Evolutionary conservation across 805 yeast genomes (phyloP), one percentile per base, ranked within the genome.

Genomic region (Barnettozyma sucrosica): DNA sequence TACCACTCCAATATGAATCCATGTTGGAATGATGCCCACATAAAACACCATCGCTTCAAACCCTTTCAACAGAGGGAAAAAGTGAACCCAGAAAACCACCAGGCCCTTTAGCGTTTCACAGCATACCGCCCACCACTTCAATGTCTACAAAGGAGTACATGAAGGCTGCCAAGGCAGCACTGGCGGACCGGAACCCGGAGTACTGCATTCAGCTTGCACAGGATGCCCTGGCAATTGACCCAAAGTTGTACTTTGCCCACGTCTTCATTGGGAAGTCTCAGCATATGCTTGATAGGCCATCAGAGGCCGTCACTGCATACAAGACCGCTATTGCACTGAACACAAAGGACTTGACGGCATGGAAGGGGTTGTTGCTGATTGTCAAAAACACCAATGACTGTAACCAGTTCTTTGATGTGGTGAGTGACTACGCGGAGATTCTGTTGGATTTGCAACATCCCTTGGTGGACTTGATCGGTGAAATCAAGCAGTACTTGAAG

Each of bases 301-400:
- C 60, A 2, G 55, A 62, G 4, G 82, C 87, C 0, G 52, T 65
- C 11, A 53, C 52, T 23, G 62, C 74, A 10, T 83, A 81, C 55
- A 56, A 57, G 26, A 59, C 56, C 19, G 89, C 89, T 0, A 73
- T 79, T 3, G 55, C 61, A 6, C 44, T 81, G 1, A 75, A 79
- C 25, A 74, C 78, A 0, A 68, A 69, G 2, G 78, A 82, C 44
- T 53, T 80, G 2, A 62, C 77, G 23, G 95, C 89, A 0, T 90
- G 93, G 95, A 88, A 86, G 58, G 98, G 98, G 1, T 71, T 83
- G 50, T 66, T 80, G 49, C 74, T 77, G 42, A 63, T 79, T 0
- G 70, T 66, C 10, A 65, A 66, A 46, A 56, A 64, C 11, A 54
- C 56, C 8, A 61, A 68, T 3, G 74, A 77, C 46, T 68, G 66